Conservation (phyloP, 768 basidiomycete genomes). For the Termitomyces sp. region DNA sequence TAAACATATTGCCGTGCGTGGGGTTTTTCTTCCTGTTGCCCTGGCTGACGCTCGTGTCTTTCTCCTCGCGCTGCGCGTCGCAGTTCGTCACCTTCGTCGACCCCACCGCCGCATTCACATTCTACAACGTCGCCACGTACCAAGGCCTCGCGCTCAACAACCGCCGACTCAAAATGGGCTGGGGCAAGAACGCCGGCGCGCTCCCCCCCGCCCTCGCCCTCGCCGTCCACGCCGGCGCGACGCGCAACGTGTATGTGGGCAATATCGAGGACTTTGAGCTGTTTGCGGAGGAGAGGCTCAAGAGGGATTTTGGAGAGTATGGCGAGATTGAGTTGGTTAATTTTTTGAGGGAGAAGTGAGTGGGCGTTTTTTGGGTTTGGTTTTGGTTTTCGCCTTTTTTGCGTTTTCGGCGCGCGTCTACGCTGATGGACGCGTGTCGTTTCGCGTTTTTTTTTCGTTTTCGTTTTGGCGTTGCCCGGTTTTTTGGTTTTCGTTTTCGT, state of each 20-base stretch:
- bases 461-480: too few relatives aligned
- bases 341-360: slow-evolving; percentile 90
- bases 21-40: too few relatives aligned
- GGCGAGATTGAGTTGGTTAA: slow-evolving; percentile 97
- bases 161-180: slow-evolving; percentile 92
- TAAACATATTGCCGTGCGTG: slow-evolving; percentile 92
- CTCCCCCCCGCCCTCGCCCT: slow-evolving; percentile 78
- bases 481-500: too few relatives aligned
- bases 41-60: too few relatives aligned
- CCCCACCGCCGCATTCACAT: slow-evolving; percentile 86
- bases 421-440: too few relatives aligned
- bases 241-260: slow-evolving; percentile 94
- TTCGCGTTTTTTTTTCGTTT: too few relatives aligned
- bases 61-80: too few relatives aligned
- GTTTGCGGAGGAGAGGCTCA: slow-evolving; percentile 85
- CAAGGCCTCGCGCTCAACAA: slow-evolving; percentile 91
- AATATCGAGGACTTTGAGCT: slow-evolving; percentile 93
- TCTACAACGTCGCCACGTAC: slow-evolving; percentile 88
- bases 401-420: too few relatives aligned
- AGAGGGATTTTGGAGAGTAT: slow-evolving; percentile 90
- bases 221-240: slow-evolving; percentile 89
- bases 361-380: too few relatives aligned
- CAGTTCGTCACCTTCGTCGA: slow-evolving; percentile 98
- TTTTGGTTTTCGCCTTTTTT: too few relatives aligned
- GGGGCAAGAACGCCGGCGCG: slow-evolving; percentile 95